Evolutionary conservation across 768 basidiomycete genomes (phyloP).

Genomic region (Russula sp.): DNA sequence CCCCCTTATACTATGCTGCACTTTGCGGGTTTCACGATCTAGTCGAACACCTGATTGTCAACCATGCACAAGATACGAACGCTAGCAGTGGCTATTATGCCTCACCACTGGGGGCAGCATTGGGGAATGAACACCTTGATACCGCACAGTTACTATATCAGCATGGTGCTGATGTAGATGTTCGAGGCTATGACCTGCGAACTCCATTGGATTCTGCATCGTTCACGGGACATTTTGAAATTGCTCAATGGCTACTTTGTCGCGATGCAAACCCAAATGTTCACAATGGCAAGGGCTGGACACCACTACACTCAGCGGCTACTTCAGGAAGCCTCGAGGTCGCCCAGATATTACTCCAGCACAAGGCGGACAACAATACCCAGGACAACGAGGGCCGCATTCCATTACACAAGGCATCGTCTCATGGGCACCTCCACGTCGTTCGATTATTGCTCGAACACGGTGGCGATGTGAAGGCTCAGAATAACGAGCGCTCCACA

Average conservation of each 20-base stretch:
- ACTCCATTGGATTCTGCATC: neutral
- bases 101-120: neutral
- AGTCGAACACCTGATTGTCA: neutral
- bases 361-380: too few species aligned
- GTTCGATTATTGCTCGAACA: too few species aligned
- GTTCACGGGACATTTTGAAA: neutral
- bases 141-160: neutral
- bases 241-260: neutral
- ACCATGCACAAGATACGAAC: neutral
- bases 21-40: neutral
- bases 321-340: too few species aligned
- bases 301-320: neutral
- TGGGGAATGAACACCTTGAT: neutral
- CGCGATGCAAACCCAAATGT: neutral
- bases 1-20: neutral
- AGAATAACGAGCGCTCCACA: too few species aligned
- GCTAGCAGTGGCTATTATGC: neutral
- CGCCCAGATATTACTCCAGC: neutral
- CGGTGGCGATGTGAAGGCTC: too few species aligned
- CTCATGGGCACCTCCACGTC: too few species aligned
- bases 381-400: too few species aligned
- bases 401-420: too few species aligned
- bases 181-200: neutral
- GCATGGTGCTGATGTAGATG: neutral
- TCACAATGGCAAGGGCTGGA: too few species aligned